Base-by-base conservation (phyloP, 2,329 filamentous ascomycete genomes). In the Mycosphaerelloides madeirae region DNA sequence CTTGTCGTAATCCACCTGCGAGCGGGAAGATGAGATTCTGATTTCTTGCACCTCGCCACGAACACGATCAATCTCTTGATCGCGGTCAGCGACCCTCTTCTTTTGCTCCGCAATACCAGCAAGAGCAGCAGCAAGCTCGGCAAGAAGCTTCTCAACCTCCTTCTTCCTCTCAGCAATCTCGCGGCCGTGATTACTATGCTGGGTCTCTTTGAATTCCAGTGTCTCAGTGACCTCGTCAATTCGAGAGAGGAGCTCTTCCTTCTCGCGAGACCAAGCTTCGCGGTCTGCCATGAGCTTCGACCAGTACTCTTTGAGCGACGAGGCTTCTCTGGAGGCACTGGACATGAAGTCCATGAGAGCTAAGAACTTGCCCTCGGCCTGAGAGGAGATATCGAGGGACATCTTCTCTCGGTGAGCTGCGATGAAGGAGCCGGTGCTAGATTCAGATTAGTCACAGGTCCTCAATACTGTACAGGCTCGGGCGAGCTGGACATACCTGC, bases 341-440 rank as follows among this genome's bases (percentile, higher is more conserved):
- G 53, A 46, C 52, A 63, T 61, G 35, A 62, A 48, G 33, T 63
- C 61, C 16, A 63, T 61, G 44, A 63, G 43, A 12, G 53, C 48
- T 44, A 59, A 55, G 50, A 63, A 63, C 43, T 61, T 62, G 49
- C 44, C 48, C 46, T 62, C 61, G 19, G 59, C 60, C 34, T 62
- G 55, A n/a, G 50, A 45, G 19, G 52, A 59, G 15, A 56, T 43
- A 44, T 62, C 61, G 29, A 50, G 44, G 8, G 58, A 57, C 55
- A 61, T 57, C 37, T 59, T 56, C 45, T 44, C 53, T 32, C 55
- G 54, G 44, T 59, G 56, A 29, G 48, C 48, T 35, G 53, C 49
- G 38, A 58, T 48, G 46, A 55, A 55, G n/a, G 53, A 53, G 44
- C 50, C 52, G n/a, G 49, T 41, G 3, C 55, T 48, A 32, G 53